Evolutionary conservation across 1,284 basidiomycete genomes (phyloP).

Genomic region (Puccinia novopanici): DNA sequence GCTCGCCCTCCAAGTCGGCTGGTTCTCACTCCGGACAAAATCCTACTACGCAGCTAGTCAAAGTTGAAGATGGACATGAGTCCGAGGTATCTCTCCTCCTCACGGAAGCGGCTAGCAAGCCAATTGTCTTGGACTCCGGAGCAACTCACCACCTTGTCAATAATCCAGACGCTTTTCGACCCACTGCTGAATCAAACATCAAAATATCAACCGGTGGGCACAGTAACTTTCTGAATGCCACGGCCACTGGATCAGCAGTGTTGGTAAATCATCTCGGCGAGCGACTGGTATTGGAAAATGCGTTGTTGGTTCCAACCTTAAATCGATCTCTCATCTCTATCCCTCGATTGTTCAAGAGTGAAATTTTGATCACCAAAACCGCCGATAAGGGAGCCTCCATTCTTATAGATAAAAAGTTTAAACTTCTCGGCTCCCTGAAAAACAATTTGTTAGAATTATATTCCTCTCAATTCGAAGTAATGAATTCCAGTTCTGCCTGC

Average conservation of each 20-base stretch:
- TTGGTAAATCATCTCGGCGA: not conserved
- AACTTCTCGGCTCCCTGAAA: too few species aligned
- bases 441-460: not conserved
- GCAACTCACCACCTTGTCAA: slow-evolving; percentile 17
- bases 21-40: too few species aligned
- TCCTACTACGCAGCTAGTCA: not conserved
- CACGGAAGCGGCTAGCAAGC: not conserved
- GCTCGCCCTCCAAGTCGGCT: too few species aligned
- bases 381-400: too few species aligned
- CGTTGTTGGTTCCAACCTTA: not conserved
- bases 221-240: not conserved
- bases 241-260: not conserved
- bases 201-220: not conserved
- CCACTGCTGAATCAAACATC: not conserved
- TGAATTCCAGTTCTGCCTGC: not conserved
- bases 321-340: not conserved
- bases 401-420: too few species aligned
- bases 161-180: not conserved
- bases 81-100: not conserved
- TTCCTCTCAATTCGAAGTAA: not conserved
- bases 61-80: not conserved
- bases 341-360: not conserved
- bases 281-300: not conserved
- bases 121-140: slow-evolving; percentile 3
- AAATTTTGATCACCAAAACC: not conserved